Base-by-base conservation (phyloP, 805 yeast genomes). In the Saccharomycopsis lassenensis region DNA sequence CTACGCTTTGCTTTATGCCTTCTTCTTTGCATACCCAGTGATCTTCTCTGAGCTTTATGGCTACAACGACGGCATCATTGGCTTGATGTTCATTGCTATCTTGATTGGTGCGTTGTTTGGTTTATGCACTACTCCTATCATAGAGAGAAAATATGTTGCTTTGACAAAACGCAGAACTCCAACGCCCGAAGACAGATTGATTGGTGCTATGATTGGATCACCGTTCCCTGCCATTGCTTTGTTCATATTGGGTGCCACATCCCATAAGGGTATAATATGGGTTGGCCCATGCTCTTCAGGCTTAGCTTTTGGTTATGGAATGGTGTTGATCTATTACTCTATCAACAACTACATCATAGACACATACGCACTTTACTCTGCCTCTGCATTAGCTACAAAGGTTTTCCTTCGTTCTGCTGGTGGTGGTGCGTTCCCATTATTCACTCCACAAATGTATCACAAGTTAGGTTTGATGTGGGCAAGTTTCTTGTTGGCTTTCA, bases 1-100 rank as follows among this genome's bases (percentile, higher is more conserved):
- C 56, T 86, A 86, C 62, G 78, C 95, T n/a, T 65, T 86, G 54
- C 65, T 86, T 35, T 86, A 86, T 52, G 95, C 94, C 8, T 86
- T 86, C 65, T 86, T 86, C 74, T 86, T 85, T 61, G 95, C 96
- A 1, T 86, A 81, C 59, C 96, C 96, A 4, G 94, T 79, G 36
- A 83, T 86, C 35, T 86, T 86, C 56, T 69, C 67, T 37, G 80
- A 76, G 37, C 65, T 85, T 36, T 82, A 86, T 51, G 84, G 76
- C 32, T 85, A 65, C 58, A 66, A 77, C 46, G 94, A 84, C 56
- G 82, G 83, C 48, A 64, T 66, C 35, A 74, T 81, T 47, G 95
- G 95, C 24, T 61, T 86, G 48, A 83, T 87, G 94, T 69, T 82
- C 48, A 79, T 86, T 50, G 95, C 95, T 17, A 86, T 86, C 50